These are phyloP conservation scores for Trifolium subterraneum DNA, from an alignment of 306 rosid genomes.

Conservation along the genomic window DNA sequence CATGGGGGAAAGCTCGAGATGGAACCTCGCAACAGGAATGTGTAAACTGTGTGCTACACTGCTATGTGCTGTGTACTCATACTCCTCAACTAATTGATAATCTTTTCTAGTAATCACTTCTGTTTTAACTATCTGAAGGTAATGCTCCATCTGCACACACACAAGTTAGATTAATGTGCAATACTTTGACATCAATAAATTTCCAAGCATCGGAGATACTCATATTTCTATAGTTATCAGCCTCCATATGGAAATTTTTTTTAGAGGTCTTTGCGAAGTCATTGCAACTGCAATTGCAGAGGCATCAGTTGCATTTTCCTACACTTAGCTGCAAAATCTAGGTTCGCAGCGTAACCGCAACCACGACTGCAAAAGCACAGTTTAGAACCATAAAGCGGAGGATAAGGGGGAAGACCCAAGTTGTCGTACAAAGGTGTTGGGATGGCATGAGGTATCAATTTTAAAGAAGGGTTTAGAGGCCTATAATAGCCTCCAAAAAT, in stretches of 20 bases:
- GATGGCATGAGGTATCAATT: constrained; percentile 5
- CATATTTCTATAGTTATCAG: constrained; percentile 28
- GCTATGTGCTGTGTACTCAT: constrained; percentile 98
- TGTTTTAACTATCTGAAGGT: constrained; percentile 92
- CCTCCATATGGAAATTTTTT: constrained; percentile 19
- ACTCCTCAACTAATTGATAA: constrained; percentile 76
- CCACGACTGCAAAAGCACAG: background rate
- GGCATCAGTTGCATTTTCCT: background rate
- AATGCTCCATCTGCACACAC: constrained; percentile 86
- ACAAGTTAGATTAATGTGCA: constrained; percentile 31
- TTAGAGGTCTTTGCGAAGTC: background rate
- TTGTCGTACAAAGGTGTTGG: background rate
- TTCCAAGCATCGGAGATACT: constrained; percentile 20
- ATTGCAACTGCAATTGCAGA: background rate
- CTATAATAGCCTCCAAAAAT: constrained; percentile 8
- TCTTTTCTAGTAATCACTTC: constrained; percentile 74
- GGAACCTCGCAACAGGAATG: constrained; percentile 87
- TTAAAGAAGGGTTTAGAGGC: constrained; percentile 6
- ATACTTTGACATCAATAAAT: constrained; percentile 18
- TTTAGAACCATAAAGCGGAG: background rate
- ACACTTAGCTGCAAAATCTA: background rate
- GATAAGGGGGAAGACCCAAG: constrained; percentile 7
- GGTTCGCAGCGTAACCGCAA: background rate
- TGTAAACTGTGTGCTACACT: constrained; percentile 68
- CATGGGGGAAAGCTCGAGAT: constrained; percentile 96